Evolutionary conservation across 2,329 filamentous ascomycete genomes (phyloP).

Genomic region (Lachnellula arida): DNA sequence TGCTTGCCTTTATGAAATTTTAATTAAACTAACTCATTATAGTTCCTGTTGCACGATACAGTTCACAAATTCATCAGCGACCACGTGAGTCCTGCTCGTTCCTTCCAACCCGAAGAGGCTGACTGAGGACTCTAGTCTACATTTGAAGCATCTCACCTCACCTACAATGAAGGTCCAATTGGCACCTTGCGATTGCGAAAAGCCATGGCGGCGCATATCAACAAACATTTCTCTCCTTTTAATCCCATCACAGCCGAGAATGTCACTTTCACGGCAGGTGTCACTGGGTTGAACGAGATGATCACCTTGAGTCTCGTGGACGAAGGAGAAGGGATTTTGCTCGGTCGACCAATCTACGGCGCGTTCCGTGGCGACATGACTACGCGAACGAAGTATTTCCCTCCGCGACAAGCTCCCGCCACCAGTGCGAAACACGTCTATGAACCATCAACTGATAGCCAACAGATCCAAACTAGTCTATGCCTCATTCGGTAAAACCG

Average conservation of each 20-base stretch:
- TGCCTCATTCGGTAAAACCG: background rate
- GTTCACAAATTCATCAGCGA: slow-evolving; percentile 1
- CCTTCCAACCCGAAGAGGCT: background rate
- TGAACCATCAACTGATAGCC: background rate
- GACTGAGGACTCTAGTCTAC: background rate
- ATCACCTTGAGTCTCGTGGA: slow-evolving; percentile 32
- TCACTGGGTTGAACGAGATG: slow-evolving; percentile 34
- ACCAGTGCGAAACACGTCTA: too few species aligned
- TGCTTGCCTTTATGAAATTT: background rate
- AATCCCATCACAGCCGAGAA: slow-evolving; percentile 27
- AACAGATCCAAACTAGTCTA: slow-evolving; percentile 5
- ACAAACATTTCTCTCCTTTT: slow-evolving; percentile 29
- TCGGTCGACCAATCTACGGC: slow-evolving; percentile 31
- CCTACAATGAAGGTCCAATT: slow-evolving; percentile 35
- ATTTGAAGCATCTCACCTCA: slow-evolving; percentile 21
- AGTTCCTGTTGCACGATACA: slow-evolving; percentile 3
- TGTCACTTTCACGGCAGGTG: slow-evolving; percentile 33
- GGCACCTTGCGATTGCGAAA: slow-evolving; percentile 27
- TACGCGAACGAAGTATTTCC: slow-evolving; percentile 1
- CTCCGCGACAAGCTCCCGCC: too few species aligned
- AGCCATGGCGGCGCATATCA: slow-evolving; percentile 33
- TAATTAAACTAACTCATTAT: background rate
- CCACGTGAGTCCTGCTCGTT: background rate
- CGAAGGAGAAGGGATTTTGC: slow-evolving; percentile 33
- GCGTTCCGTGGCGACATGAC: background rate